Percentiles rank a stretch among this genome's conserved stretches.
These are phyloP conservation scores for Excoecaria cochinchinensis DNA, from an alignment of 345 rosid genomes.

Conservation along the genomic window DNA sequence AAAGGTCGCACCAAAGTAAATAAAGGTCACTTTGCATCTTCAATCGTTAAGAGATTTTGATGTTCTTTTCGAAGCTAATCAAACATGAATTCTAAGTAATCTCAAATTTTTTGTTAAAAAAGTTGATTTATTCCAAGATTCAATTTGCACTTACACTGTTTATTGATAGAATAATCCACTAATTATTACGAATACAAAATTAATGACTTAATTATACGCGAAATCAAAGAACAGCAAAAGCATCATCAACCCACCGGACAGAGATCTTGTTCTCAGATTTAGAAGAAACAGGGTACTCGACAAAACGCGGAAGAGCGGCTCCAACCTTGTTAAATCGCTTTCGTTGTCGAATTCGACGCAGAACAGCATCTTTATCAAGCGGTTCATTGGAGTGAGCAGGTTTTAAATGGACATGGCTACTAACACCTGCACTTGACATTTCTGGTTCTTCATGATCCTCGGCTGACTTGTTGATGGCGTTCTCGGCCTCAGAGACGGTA, in stretches of 20 bases:
- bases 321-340: slow-evolving; percentile 39
- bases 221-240: slow-evolving; percentile 48
- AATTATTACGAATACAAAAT: neutral
- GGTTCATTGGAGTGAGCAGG: slow-evolving; percentile 27
- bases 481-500: slow-evolving; percentile 6
- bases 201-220: too few relatives aligned
- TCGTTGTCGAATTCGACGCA: slow-evolving; percentile 48
- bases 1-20: too few relatives aligned
- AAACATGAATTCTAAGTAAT: too few relatives aligned
- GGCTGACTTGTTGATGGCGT: neutral
- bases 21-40: too few relatives aligned
- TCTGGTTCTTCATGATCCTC: slow-evolving; percentile 26
- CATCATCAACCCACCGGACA: slow-evolving; percentile 48
- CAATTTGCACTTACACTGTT: too few relatives aligned
- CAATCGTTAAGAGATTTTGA: too few relatives aligned
- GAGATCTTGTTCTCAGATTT: neutral
- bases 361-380: slow-evolving; percentile 39
- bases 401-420: slow-evolving; percentile 32
- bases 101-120: too few relatives aligned
- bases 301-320: slow-evolving; percentile 26
- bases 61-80: too few relatives aligned
- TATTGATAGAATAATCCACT: too few relatives aligned
- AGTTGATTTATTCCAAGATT: too few relatives aligned
- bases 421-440: slow-evolving; percentile 11
- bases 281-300: slow-evolving; percentile 14